Evolutionary conservation across 768 basidiomycete species (phyloP), one percentile per base, ranked within the genome.

Genomic region (Leucocoprinus sp.): DNA sequence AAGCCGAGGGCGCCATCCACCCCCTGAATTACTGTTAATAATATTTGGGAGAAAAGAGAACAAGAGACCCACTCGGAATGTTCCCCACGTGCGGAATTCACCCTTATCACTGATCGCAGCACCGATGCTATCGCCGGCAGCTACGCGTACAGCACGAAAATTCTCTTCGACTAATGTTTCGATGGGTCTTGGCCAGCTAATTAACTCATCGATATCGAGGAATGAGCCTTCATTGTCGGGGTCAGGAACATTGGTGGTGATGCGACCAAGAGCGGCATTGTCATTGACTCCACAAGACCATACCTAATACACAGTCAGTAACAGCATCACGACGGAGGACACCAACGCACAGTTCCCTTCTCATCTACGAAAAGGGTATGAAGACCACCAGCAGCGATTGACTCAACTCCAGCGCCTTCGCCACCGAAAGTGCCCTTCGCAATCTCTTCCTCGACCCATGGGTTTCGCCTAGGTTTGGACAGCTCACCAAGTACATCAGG

Each of bases 211-310:
- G 26, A 76, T 58, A 53, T 80, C 77, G 43, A 85, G 55, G 59
- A 76, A 78, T 24, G 68, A 61, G 5, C 65, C 76, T 6, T 79
- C 74, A 37, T 80, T 75, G 17, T 79, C 67, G 2, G 83, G 82
- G 60, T 77, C 72, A n/a, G 74, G 70, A 33, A 76, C 62, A 45
- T 72, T 60, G 49, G 74, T 70, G 1, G 90, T 92, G 43, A 81
- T 64, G 39, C 91, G 78, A 12, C 91, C 91, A 27, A 93, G 74
- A 40, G 90, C 87, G 45, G 88, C 91, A 54, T 92, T 84, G 52
- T 93, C 91, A 57, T 93, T 93, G 21, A 82, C 78, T 31, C 87
- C 87, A 57, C 85, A 88, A 21, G 85, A 80, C 87, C 87, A 90
- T 8, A 89, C 67, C 87, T 89, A 57, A 37, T n/a, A 37, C n/a